phyloP scores from a whole-genome alignment of 164 flowering plant genomes.

The Vitis riparia region DNA sequence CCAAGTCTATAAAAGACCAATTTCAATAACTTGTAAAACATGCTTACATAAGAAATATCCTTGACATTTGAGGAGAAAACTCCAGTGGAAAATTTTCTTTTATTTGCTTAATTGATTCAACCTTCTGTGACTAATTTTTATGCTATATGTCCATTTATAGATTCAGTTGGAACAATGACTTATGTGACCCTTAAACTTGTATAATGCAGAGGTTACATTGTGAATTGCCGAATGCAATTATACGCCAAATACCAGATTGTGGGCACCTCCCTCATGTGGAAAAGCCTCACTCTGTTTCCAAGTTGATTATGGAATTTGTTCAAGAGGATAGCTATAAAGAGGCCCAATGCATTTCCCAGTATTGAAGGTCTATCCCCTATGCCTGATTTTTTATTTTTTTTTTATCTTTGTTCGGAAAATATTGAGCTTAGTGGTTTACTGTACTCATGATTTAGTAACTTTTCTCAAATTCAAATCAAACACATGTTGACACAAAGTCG shows the following conservation, averaged over 20 bases:
- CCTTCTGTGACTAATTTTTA: background rate
- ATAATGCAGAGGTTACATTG: constrained; percentile 63
- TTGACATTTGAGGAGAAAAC: no score
- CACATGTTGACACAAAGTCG: background rate
- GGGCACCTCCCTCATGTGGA: constrained; percentile 97
- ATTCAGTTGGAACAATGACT: background rate
- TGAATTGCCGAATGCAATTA: constrained; percentile 64
- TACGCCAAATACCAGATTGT: constrained; percentile 71
- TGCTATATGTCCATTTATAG: no score
- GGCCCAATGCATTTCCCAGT: constrained; percentile 7
- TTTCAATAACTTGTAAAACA: no score
- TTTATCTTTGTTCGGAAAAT: background rate
- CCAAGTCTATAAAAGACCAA: no score
- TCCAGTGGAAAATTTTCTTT: background rate
- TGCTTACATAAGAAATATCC: no score
- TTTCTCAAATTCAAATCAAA: background rate
- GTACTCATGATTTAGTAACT: background rate
- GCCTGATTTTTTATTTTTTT: background rate
- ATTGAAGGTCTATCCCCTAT: background rate
- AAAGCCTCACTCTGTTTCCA: constrained; percentile 55
- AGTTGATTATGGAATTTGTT: constrained; percentile 58
- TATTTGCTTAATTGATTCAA: background rate
- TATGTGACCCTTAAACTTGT: background rate
- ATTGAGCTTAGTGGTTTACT: background rate
- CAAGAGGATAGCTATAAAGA: constrained; percentile 20